These are phyloP conservation scores for Limtongia smithiae DNA, from an alignment of 805 yeast genomes.

Conservation along the genomic window DNA sequence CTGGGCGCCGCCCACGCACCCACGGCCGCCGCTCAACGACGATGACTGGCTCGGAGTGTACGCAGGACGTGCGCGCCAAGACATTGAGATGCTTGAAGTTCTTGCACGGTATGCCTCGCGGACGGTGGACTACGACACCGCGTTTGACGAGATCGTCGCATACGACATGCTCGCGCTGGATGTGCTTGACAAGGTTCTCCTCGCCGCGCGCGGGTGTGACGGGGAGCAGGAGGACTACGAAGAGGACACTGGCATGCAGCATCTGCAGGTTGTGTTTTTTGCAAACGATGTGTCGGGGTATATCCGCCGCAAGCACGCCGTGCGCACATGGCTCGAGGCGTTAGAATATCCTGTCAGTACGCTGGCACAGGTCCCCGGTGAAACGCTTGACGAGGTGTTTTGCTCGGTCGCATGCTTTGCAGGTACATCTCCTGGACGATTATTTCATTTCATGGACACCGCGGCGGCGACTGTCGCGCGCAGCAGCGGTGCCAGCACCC, in stretches of 20 bases:
- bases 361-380: background rate
- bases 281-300: slow-evolving; percentile 13
- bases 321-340: slow-evolving; percentile 2
- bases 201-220: no score
- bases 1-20: no score
- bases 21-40: no score
- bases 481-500: background rate
- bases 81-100: background rate
- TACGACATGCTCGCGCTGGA: slow-evolving; percentile 19
- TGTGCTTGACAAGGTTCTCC: slow-evolving; percentile 2
- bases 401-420: slow-evolving; percentile 5
- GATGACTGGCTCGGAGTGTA: no score
- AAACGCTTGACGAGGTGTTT: slow-evolving; percentile 9
- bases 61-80: background rate
- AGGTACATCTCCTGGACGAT: background rate
- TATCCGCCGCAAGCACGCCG: slow-evolving; percentile 13
- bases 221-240: background rate
- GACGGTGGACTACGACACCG: background rate
- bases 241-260: background rate
- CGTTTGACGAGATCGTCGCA: slow-evolving; percentile 1
- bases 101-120: background rate
- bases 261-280: slow-evolving; percentile 1
- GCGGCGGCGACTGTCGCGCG: background rate
- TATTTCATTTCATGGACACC: slow-evolving; percentile 13
- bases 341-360: background rate